A percentile compares a stretch with the other conserved stretches of the same genome.
Conservation (phyloP, 208 protist species). For the Trypanosoma congolense region DNA sequence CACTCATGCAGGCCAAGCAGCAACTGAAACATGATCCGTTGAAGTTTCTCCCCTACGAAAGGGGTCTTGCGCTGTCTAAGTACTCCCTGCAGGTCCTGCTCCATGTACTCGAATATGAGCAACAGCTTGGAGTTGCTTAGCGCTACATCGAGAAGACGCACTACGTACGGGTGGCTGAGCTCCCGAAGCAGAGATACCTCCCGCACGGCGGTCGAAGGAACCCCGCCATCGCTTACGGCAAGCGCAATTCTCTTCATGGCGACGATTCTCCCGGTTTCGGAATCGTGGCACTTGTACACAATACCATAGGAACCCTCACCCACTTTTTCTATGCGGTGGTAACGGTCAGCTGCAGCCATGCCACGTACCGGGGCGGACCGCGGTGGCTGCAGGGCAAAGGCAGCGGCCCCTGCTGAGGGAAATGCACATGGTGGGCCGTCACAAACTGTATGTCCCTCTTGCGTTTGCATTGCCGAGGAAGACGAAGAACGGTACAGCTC, state of each 20-base stretch:
- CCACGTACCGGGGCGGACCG: constrained; percentile 1
- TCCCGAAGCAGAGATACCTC: constrained; percentile 91
- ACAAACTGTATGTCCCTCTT: not conserved
- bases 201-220: constrained; percentile 88
- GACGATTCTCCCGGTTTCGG: constrained; percentile 49
- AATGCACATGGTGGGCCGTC: not conserved
- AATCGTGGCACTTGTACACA: constrained; percentile 93
- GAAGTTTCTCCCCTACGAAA: constrained; percentile 53
- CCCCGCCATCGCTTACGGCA: constrained; percentile 76
- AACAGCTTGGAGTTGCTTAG: constrained; percentile 90
- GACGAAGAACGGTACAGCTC: not conserved
- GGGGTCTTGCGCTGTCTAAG: constrained; percentile 74
- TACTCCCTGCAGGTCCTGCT: constrained; percentile 94
- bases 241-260: constrained; percentile 82
- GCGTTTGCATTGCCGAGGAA: not conserved
- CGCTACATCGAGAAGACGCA: constrained; percentile 93
- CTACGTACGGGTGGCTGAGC: constrained; percentile 87
- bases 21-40: constrained; percentile 76
- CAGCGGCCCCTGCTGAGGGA: not conserved
- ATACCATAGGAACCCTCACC: constrained; percentile 97
- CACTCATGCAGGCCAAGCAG: constrained; percentile 76
- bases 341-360: constrained; percentile 40
- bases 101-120: constrained; percentile 97
- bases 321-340: constrained; percentile 91
- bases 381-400: not conserved